These are phyloP conservation scores for Colletotrichum musae DNA, from an alignment of 2,329 filamentous ascomycete genomes.

Conservation along the genomic window DNA sequence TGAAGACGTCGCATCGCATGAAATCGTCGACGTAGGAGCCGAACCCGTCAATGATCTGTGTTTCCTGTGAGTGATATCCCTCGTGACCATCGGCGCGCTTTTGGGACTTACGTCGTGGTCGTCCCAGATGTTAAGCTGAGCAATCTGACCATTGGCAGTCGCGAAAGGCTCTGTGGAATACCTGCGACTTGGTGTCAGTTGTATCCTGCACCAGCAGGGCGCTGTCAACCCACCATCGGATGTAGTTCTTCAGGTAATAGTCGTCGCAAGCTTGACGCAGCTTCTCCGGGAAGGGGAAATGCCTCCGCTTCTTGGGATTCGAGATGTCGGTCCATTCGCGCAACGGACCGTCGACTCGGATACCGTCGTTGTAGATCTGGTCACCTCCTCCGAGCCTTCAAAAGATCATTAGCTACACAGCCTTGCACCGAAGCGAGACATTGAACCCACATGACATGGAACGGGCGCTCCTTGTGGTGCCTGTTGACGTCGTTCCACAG, in stretches of 20 bases:
- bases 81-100: no score
- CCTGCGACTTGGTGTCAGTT: slow-evolving; percentile 64
- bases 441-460: slow-evolving; percentile 84
- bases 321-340: slow-evolving; percentile 86
- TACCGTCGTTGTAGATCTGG: slow-evolving; percentile 96
- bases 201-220: slow-evolving; percentile 47
- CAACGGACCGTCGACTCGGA: slow-evolving; percentile 87
- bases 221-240: slow-evolving; percentile 72
- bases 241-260: slow-evolving; percentile 92
- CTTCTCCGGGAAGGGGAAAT: slow-evolving; percentile 81
- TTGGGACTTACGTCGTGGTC: slow-evolving; percentile 79
- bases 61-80: slow-evolving; percentile 46
- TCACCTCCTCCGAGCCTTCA: slow-evolving; percentile 86
- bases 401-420: slow-evolving; percentile 57
- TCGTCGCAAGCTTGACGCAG: slow-evolving; percentile 88
- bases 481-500: slow-evolving; percentile 96
- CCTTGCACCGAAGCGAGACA: background rate
- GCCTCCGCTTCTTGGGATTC: slow-evolving; percentile 86
- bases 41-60: slow-evolving; percentile 88
- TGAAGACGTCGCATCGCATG: slow-evolving; percentile 93
- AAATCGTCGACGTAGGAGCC: slow-evolving; percentile 95
- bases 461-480: slow-evolving; percentile 82
- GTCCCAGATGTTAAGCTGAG: slow-evolving; percentile 98
- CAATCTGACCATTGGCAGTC: slow-evolving; percentile 89
- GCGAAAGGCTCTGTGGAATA: slow-evolving; percentile 89